Evolutionary conservation across 164 flowering plant species (phyloP).

Genomic region (Stephania yunnanensis): DNA sequence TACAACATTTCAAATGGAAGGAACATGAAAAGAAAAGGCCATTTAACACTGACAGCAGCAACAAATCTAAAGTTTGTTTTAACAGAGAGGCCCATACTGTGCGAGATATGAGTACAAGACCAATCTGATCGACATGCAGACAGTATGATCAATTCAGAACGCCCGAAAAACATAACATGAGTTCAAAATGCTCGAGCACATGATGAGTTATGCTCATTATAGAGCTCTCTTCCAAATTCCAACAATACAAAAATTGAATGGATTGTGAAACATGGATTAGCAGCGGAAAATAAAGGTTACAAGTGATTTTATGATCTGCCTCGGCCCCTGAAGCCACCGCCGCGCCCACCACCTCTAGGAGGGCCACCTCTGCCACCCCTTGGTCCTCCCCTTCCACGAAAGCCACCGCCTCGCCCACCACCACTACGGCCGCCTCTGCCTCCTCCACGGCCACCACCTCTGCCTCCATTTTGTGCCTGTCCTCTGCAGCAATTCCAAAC

Average conservation of each 20-base stretch:
- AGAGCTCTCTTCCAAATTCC: not conserved
- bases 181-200: not conserved
- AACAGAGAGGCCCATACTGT: too few species aligned
- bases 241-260: not conserved
- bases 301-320: conserved; percentile 13
- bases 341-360: conserved; percentile 40
- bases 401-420: conserved; percentile 32
- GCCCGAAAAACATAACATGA: not conserved
- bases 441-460: conserved; percentile 55
- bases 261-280: not conserved
- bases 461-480: conserved; percentile 20
- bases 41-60: too few species aligned
- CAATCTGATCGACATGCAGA: too few species aligned
- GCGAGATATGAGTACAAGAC: too few species aligned
- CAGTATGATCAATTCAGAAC: not conserved
- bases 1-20: too few species aligned
- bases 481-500: conserved; percentile 32
- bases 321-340: conserved; percentile 59
- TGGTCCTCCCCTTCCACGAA: conserved; percentile 53
- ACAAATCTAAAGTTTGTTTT: too few species aligned
- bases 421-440: conserved; percentile 38
- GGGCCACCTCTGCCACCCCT: conserved; percentile 47
- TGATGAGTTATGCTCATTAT: not conserved
- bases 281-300: not conserved
- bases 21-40: too few species aligned